Evolutionary conservation across 1,284 basidiomycete genomes (phyloP).

Genomic region (Porodaedalea pini): DNA sequence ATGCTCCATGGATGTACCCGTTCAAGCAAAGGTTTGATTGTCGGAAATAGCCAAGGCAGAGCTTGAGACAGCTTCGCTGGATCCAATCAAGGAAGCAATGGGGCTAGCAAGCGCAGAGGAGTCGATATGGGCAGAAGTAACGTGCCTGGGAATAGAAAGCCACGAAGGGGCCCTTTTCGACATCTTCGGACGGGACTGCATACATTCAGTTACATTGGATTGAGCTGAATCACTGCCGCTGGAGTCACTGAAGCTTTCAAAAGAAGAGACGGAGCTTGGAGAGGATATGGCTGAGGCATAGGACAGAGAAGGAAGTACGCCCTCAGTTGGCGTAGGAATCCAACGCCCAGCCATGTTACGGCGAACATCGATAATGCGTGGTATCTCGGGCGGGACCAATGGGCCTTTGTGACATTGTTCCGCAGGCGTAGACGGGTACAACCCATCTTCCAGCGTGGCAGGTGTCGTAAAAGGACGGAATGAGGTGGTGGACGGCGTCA

Average conservation of each 20-base stretch:
- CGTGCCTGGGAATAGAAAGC: conserved; percentile 10
- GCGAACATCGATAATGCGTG: conserved; percentile 3
- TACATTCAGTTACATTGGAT: not conserved
- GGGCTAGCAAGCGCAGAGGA: conserved; percentile 6
- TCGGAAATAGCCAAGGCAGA: no score
- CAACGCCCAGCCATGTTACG: conserved; percentile 15
- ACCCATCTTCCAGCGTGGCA: not conserved
- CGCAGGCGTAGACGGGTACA: conserved; percentile 10
- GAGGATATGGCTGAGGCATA: not conserved
- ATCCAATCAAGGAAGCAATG: not conserved
- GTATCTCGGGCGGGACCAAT: conserved; percentile 11
- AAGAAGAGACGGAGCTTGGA: not conserved
- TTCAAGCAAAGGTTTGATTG: no score
- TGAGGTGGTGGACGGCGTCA: not conserved
- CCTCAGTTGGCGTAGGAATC: conserved; percentile 21
- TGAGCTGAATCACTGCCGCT: not conserved
- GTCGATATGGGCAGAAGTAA: not conserved
- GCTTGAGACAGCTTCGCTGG: not conserved
- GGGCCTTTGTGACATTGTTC: conserved; percentile 12
- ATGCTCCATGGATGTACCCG: no score
- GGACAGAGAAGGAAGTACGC: conserved; percentile 11
- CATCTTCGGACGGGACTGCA: conserved; percentile 1
- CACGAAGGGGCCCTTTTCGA: conserved; percentile 6
- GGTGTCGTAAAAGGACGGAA: not conserved
- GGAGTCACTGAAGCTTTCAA: not conserved